Conservation (phyloP, 345 rosid species). For the Pugionium cornutum region DNA sequence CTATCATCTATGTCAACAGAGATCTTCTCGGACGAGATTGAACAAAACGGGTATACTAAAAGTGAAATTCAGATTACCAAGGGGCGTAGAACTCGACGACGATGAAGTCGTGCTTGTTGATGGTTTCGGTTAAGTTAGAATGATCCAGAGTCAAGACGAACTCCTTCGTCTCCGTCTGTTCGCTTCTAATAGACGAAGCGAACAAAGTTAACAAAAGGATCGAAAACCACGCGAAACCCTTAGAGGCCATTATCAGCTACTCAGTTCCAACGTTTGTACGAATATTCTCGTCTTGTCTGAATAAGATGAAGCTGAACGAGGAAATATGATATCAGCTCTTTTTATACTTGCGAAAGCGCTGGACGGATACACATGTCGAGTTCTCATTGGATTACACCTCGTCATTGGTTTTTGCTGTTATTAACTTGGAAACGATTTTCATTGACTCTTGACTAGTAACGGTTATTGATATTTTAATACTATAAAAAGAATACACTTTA, state of each 20-base stretch:
- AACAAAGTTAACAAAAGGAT: slow-evolving; percentile 42
- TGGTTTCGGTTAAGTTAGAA: slow-evolving; percentile 80
- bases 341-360: slow-evolving; percentile 9
- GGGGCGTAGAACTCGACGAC: slow-evolving; percentile 98
- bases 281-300: background rate
- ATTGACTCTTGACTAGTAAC: slow-evolving; percentile 24
- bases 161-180: slow-evolving; percentile 61
- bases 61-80: slow-evolving; percentile 49
- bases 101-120: slow-evolving; percentile 75
- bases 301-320: background rate
- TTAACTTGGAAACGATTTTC: slow-evolving; percentile 8
- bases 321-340: slow-evolving; percentile 12
- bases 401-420: slow-evolving; percentile 25
- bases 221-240: slow-evolving; percentile 42
- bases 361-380: background rate
- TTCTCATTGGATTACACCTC: slow-evolving; percentile 1
- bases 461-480: background rate
- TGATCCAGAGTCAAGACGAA: slow-evolving; percentile 80
- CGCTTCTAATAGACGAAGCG: slow-evolving; percentile 46
- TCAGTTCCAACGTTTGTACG: slow-evolving; percentile 7
- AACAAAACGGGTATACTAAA: background rate
- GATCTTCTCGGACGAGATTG: background rate
- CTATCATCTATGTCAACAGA: background rate
- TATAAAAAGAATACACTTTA: no score
- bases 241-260: slow-evolving; percentile 48